Conservation (phyloP, 805 yeast species). For the Metschnikowia amazonensis region DNA sequence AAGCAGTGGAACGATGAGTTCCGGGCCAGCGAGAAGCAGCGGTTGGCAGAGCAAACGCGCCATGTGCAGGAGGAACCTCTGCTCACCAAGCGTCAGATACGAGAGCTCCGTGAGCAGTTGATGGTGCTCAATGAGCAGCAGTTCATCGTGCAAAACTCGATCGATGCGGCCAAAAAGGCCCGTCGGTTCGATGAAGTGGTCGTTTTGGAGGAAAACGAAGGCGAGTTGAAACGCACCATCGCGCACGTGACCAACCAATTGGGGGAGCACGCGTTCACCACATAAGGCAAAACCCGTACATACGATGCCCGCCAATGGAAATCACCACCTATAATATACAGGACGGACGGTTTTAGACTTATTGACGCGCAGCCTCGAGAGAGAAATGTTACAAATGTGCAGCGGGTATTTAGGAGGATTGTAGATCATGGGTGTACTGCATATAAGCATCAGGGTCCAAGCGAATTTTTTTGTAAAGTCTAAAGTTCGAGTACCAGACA, state of each 20-base stretch:
- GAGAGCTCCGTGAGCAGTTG: conserved; percentile 63
- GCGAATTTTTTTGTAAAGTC: background rate
- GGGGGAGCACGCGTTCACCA: conserved; percentile 48
- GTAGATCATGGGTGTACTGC: background rate
- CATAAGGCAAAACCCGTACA: background rate
- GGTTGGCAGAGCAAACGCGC: conserved; percentile 14
- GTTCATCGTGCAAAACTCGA: conserved; percentile 63
- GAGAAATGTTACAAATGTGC: background rate
- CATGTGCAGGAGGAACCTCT: conserved; percentile 18
- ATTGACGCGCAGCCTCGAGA: too few species aligned
- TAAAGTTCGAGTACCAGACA: too few species aligned
- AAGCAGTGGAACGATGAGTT: conserved; percentile 53
- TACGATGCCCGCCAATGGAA: too few species aligned
- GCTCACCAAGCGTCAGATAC: conserved; percentile 49
- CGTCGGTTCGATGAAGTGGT: conserved; percentile 75
- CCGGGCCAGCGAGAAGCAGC: conserved; percentile 27
- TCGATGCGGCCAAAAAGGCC: conserved; percentile 56
- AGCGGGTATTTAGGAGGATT: background rate
- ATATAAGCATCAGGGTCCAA: background rate
- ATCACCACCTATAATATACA: too few species aligned
- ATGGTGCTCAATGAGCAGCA: conserved; percentile 86
- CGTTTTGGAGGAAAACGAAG: conserved; percentile 53
- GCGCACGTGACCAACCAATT: conserved; percentile 43
- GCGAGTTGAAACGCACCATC: conserved; percentile 53
- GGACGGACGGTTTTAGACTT: background rate